phyloP scores from a whole-genome alignment of 2,329 filamentous ascomycete genomes.

The Dactylellina sp. region DNA sequence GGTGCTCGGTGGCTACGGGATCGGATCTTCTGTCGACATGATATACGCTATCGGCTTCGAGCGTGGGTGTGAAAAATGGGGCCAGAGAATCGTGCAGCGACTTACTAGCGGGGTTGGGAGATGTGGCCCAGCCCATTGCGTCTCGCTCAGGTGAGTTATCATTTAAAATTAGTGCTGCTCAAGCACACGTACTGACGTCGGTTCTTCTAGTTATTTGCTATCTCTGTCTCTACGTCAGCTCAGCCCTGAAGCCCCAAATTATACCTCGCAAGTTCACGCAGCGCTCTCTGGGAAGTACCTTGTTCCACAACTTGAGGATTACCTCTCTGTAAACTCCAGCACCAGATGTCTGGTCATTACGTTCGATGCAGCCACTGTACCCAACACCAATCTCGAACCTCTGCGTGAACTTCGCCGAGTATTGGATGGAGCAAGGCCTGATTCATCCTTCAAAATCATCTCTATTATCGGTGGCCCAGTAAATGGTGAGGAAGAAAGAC shows the following conservation, averaged over 20 bases:
- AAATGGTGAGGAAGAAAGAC: constrained; percentile 40
- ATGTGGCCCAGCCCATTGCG: constrained; percentile 47
- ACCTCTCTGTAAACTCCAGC: constrained; percentile 46
- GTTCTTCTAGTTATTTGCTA: constrained; percentile 37
- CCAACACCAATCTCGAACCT: constrained; percentile 54
- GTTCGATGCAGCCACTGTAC: constrained; percentile 53
- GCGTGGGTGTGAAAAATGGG: constrained; percentile 56
- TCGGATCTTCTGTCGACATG: constrained; percentile 41
- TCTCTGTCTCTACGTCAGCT: constrained; percentile 48
- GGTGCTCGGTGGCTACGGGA: constrained; percentile 45
- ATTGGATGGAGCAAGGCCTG: constrained; percentile 37
- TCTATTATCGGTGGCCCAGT: constrained; percentile 49
- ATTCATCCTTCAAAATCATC: constrained; percentile 50
- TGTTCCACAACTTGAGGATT: constrained; percentile 54
- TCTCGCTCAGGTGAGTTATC: constrained; percentile 43
- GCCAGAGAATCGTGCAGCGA: constrained; percentile 42
- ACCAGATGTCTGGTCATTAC: constrained; percentile 50
- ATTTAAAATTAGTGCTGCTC: neutral
- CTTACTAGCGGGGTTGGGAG: constrained; percentile 47
- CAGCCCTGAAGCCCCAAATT: constrained; percentile 49
- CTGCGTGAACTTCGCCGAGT: constrained; percentile 50
- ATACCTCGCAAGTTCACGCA: constrained; percentile 54
- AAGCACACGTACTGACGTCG: constrained; percentile 1
- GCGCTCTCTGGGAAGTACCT: constrained; percentile 54
- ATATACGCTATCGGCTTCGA: constrained; percentile 53